A percentile compares a stretch with the other conserved stretches of the same genome.
Conservation (phyloP, 148 eudicot species). For the Chenopodium suecicum region DNA sequence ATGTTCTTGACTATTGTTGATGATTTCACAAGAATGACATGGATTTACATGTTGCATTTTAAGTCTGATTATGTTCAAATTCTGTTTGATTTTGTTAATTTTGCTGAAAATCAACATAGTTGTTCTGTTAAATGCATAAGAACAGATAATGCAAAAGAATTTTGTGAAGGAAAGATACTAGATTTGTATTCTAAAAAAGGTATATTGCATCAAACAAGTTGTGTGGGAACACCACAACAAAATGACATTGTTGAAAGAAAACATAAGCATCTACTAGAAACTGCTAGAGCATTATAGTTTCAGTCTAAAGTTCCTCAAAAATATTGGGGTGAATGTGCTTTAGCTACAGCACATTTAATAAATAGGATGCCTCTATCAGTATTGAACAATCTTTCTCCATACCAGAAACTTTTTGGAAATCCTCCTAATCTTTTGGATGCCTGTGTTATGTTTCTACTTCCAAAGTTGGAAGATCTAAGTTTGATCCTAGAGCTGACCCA, state of each 20-base stretch:
- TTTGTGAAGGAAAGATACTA: not conserved
- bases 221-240: not conserved
- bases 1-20: constrained; percentile 9
- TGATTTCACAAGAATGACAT: not conserved
- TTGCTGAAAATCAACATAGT: not conserved
- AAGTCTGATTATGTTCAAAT: not conserved
- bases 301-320: not conserved
- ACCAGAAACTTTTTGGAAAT: not conserved
- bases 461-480: not conserved
- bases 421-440: not conserved
- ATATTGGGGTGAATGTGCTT: constrained; percentile 4
- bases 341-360: not conserved
- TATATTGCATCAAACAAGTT: not conserved
- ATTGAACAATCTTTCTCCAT: not conserved
- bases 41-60: not conserved
- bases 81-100: not conserved
- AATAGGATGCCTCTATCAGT: not conserved
- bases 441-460: not conserved
- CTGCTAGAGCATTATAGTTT: not conserved
- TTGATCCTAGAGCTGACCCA: not conserved
- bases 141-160: not conserved
- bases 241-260: constrained; percentile 1
- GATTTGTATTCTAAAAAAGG: not conserved
- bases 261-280: not conserved
- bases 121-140: not conserved